These are phyloP conservation scores for Alectoria sarmentosa DNA, from an alignment of 495 filamentous ascomycete genomes.

Conservation along the genomic window DNA sequence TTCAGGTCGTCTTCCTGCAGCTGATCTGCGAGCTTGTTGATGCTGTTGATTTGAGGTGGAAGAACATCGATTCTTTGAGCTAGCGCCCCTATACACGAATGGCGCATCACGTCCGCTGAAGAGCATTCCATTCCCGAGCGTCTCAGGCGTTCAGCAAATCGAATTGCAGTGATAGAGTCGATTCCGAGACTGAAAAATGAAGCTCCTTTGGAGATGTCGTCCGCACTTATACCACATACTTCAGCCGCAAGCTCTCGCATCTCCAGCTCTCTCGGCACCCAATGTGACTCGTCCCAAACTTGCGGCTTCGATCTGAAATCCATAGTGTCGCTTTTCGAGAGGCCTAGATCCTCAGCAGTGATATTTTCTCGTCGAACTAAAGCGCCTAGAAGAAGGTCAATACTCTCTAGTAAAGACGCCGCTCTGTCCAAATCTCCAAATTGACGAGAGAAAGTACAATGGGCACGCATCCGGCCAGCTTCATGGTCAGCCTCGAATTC, in stretches of 20 bases:
- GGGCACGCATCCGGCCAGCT: slow-evolving; percentile 22
- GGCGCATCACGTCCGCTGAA: slow-evolving; percentile 35
- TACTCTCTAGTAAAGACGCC: slow-evolving; percentile 30
- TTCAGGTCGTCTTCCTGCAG: neutral
- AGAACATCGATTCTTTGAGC: slow-evolving; percentile 23
- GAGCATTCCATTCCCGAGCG: slow-evolving; percentile 27
- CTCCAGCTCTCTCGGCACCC: slow-evolving; percentile 25
- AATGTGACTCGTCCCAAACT: slow-evolving; percentile 26
- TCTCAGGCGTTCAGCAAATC: slow-evolving; percentile 29
- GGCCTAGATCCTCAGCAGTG: slow-evolving; percentile 15
- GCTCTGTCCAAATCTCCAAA: slow-evolving; percentile 26
- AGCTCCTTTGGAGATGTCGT: slow-evolving; percentile 27
- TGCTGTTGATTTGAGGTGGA: neutral
- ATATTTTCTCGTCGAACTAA: slow-evolving; percentile 28
- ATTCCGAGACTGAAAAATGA: slow-evolving; percentile 35
- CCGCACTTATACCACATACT: slow-evolving; percentile 23
- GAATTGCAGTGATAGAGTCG: slow-evolving; percentile 35
- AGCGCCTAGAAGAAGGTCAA: slow-evolving; percentile 31
- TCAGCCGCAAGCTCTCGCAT: slow-evolving; percentile 25
- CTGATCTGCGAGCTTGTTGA: neutral
- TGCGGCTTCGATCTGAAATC: slow-evolving; percentile 6
- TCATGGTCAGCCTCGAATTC: slow-evolving; percentile 30
- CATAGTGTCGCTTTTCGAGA: neutral
- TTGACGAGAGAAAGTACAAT: slow-evolving; percentile 26
- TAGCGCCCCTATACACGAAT: slow-evolving; percentile 30